A percentile compares a stretch with the other conserved stretches of the same genome.
Conservation (phyloP, 345 rosid genomes). For the Bruguiera parviflora region DNA sequence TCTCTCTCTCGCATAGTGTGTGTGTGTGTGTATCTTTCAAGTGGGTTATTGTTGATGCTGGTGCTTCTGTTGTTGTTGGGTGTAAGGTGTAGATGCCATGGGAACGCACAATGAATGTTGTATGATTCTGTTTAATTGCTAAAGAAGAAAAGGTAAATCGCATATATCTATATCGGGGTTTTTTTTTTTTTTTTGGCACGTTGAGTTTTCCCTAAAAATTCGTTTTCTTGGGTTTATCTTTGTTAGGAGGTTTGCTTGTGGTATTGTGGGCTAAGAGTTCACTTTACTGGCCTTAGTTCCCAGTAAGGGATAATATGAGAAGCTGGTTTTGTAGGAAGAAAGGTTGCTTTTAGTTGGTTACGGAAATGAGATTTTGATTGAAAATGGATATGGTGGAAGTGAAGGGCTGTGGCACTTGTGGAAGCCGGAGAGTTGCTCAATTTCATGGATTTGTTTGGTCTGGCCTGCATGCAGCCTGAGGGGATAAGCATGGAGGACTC, state of each 20-base stretch:
- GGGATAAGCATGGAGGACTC: slow-evolving; percentile 80
- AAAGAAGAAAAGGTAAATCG: background rate
- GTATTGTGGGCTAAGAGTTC: slow-evolving; percentile 20
- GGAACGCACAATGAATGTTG: background rate
- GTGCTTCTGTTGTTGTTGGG: slow-evolving; percentile 10
- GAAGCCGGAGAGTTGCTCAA: slow-evolving; percentile 39
- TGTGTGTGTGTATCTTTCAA: background rate
- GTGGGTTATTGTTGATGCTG: slow-evolving; percentile 20
- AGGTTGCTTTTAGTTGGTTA: slow-evolving; percentile 6
- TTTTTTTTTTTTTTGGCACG: background rate
- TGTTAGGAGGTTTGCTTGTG: slow-evolving; percentile 13
- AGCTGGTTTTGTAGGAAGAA: slow-evolving; percentile 20
- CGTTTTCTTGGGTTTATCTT: slow-evolving; percentile 13
- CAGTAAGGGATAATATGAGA: slow-evolving; percentile 21
- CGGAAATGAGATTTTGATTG: slow-evolving; percentile 44
- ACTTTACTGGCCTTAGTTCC: slow-evolving; percentile 9
- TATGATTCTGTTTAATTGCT: background rate
- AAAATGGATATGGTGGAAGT: slow-evolving; percentile 42
- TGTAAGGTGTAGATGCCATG: slow-evolving; percentile 1
- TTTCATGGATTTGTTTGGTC: slow-evolving; percentile 33
- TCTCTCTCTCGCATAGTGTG: slow-evolving; percentile 8
- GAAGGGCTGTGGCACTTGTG: slow-evolving; percentile 14
- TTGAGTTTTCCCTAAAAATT: slow-evolving; percentile 6
- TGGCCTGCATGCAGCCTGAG: slow-evolving; percentile 36
- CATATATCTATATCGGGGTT: background rate